Conservation (phyloP, 163 green algal species). For the Coccomyxa subellipsoidea region DNA sequence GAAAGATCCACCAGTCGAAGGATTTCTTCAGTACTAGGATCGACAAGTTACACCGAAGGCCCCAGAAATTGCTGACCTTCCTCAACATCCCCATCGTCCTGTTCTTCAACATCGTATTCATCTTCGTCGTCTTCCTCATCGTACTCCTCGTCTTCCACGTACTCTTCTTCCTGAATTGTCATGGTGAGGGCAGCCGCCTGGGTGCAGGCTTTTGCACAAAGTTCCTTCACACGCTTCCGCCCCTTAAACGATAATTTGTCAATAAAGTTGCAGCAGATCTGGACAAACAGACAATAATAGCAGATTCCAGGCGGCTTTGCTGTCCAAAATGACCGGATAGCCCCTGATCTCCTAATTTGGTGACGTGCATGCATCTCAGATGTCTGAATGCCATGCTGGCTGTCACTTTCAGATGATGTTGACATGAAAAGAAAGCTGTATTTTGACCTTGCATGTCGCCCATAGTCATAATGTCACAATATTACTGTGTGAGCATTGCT, state of each 20-base stretch:
- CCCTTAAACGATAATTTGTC: neutral
- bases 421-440: no score
- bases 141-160: slow-evolving; percentile 9
- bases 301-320: neutral
- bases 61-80: neutral
- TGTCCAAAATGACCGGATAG: neutral
- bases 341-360: neutral
- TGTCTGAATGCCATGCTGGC: no score
- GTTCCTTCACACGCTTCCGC: neutral
- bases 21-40: no score
- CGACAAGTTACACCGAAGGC: no score
- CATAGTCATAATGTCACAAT: no score
- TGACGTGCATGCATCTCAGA: neutral
- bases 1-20: no score
- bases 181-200: neutral
- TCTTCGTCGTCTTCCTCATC: slow-evolving; percentile 5
- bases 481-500: no score
- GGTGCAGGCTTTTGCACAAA: neutral
- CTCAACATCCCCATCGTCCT: slow-evolving; percentile 9
- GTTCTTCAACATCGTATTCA: neutral
- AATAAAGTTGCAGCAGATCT: neutral
- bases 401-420: no score
- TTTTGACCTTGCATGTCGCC: no score
- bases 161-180: slow-evolving; percentile 1
- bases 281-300: neutral